Percentiles rank a stretch among this genome's conserved stretches.
These are phyloP conservation scores for Deinandra increscens DNA, from an alignment of 129 eudicot genomes.

Conservation along the genomic window DNA sequence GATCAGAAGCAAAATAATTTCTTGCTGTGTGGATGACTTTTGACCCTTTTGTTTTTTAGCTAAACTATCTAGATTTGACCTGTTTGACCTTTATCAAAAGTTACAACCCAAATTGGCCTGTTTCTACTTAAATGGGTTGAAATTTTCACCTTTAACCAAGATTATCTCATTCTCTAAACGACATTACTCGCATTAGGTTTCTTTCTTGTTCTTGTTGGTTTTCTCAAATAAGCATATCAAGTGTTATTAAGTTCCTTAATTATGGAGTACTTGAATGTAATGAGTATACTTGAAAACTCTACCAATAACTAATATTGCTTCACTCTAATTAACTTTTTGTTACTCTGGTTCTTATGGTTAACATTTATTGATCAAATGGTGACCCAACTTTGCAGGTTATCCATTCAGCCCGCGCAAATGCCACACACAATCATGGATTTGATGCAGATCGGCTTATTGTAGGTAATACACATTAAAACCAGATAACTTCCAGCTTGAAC, in stretches of 20 bases:
- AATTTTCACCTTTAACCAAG: background rate
- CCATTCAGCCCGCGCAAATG: constrained; percentile 97
- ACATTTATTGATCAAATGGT: constrained; percentile 4
- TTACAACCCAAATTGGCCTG: background rate
- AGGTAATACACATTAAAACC: constrained; percentile 44
- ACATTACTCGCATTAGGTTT: no score
- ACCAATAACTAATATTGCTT: background rate
- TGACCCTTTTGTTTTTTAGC: background rate
- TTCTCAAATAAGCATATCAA: constrained; percentile 8
- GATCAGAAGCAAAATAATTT: no score
- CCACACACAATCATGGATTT: constrained; percentile 81
- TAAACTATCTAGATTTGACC: background rate
- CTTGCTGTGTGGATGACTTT: no score
- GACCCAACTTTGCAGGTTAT: constrained; percentile 59
- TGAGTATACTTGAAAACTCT: background rate
- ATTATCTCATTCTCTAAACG: background rate
- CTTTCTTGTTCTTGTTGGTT: background rate
- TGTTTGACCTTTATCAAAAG: background rate
- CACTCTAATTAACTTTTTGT: background rate
- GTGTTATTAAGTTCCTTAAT: background rate
- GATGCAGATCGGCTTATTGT: constrained; percentile 88
- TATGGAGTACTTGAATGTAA: constrained; percentile 6
- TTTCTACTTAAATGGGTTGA: background rate
- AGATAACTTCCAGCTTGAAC: background rate
- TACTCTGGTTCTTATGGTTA: constrained; percentile 1